Conservation (phyloP, 768 basidiomycete genomes). For the Macrolepiota dolichaula region DNA sequence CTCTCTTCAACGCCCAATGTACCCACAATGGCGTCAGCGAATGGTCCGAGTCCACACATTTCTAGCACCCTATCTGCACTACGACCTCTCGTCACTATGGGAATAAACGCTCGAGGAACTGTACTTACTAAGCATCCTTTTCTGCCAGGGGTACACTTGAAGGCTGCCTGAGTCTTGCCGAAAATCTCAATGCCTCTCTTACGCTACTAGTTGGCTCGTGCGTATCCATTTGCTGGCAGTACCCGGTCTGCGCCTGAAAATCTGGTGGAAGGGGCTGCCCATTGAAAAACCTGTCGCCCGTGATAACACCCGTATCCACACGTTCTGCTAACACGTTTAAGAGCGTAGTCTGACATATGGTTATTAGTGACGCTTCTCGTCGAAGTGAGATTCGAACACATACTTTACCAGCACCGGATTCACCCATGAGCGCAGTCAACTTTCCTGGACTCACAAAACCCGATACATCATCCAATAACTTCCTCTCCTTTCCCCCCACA, state of each 20-base stretch:
- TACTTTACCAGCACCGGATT: slow-evolving; percentile 44
- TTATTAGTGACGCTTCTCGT: background rate
- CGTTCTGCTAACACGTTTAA: slow-evolving; percentile 56
- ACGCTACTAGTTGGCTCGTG: slow-evolving; percentile 77
- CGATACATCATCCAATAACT: slow-evolving; percentile 67
- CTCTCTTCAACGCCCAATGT: slow-evolving; percentile 67
- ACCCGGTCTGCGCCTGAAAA: slow-evolving; percentile 73
- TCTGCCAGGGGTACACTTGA: slow-evolving; percentile 57
- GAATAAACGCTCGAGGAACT: background rate
- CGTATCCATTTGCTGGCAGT: slow-evolving; percentile 84
- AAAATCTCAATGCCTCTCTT: slow-evolving; percentile 76
- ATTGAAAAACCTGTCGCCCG: slow-evolving; percentile 54
- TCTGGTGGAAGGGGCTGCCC: slow-evolving; percentile 48
- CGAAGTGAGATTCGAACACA: slow-evolving; percentile 18
- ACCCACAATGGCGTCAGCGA: slow-evolving; percentile 65
- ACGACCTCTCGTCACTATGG: background rate
- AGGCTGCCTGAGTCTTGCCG: slow-evolving; percentile 78
- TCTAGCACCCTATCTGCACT: slow-evolving; percentile 49
- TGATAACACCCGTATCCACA: slow-evolving; percentile 41
- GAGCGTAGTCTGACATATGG: slow-evolving; percentile 50
- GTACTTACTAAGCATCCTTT: slow-evolving; percentile 76
- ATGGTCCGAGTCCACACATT: slow-evolving; percentile 61
- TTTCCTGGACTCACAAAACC: slow-evolving; percentile 83
- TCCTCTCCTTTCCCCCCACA: slow-evolving; percentile 39
- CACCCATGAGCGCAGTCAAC: slow-evolving; percentile 75